These are phyloP conservation scores for Xylaria sp. DNA, from an alignment of 2,329 filamentous ascomycete genomes.

Conservation along the genomic window DNA sequence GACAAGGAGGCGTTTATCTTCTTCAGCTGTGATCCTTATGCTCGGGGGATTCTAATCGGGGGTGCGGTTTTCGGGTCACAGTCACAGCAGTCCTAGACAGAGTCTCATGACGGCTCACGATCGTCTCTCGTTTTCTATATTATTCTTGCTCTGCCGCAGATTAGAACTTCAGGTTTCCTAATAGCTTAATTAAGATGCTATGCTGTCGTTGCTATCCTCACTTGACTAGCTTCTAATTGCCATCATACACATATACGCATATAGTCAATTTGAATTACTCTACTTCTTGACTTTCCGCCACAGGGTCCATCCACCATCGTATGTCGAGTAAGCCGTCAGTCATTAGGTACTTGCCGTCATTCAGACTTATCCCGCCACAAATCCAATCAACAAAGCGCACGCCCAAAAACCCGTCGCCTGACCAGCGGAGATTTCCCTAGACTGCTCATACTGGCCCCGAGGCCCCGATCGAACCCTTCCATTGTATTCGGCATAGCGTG, in stretches of 20 bases:
- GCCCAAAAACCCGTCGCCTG: conserved; percentile 19
- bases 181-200: too few relatives aligned
- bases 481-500: not conserved
- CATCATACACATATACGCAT: too few relatives aligned
- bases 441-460: not conserved
- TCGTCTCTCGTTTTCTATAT: not conserved
- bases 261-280: too few relatives aligned
- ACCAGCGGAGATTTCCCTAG: conserved; percentile 9
- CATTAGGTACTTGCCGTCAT: not conserved
- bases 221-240: too few relatives aligned
- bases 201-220: too few relatives aligned
- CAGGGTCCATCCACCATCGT: not conserved
- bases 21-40: not conserved
- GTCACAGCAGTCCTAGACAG: conserved; percentile 11
- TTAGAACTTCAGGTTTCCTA: too few relatives aligned
- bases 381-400: conserved; percentile 5
- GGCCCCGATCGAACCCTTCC: not conserved
- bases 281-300: too few relatives aligned
- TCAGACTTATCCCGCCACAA: not conserved
- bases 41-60: not conserved
- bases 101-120: conserved; percentile 13
- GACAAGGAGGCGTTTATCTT: not conserved
- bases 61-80: conserved; percentile 7
- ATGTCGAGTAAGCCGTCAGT: not conserved
- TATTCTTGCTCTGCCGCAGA: not conserved